Conservation (phyloP, 2,329 filamentous ascomycete genomes). For the Periconia digitata region DNA sequence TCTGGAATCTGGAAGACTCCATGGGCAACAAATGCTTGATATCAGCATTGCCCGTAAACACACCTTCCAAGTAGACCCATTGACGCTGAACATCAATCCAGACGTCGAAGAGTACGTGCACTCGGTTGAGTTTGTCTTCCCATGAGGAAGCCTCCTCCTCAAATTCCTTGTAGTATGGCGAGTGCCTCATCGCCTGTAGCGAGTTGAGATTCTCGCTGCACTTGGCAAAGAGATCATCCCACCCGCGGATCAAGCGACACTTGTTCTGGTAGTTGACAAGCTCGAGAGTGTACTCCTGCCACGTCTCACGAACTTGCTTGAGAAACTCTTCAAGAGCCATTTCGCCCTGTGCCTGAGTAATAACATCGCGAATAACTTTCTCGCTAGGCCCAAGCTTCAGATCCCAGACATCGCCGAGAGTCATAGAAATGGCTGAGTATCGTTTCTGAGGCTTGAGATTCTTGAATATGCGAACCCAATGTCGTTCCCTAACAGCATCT, state of each 20-base stretch:
- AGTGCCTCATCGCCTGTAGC: constrained; percentile 97
- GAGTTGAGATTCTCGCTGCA: constrained; percentile 98
- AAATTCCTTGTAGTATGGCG: constrained; percentile 98
- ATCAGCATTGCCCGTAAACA: constrained; percentile 97
- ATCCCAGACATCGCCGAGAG: constrained; percentile 98
- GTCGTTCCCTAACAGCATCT: constrained; percentile 91
- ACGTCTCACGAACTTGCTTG: constrained; percentile 93
- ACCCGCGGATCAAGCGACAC: constrained; percentile 93
- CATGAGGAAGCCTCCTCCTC: constrained; percentile 94
- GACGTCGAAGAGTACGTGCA: constrained; percentile 96
- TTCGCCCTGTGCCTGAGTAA: constrained; percentile 93
- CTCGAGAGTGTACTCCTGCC: constrained; percentile 93
- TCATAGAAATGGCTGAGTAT: constrained; percentile 92
- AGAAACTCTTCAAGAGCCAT: constrained; percentile 98
- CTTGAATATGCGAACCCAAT: constrained; percentile 99
- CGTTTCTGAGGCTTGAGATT: constrained; percentile 87
- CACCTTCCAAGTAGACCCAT: constrained; percentile 98
- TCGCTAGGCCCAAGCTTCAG: constrained; percentile 88
- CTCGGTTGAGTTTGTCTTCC: constrained; percentile 97
- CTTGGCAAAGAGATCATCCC: constrained; percentile 97
- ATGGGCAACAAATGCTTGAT: constrained; percentile 98
- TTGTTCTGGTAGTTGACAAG: constrained; percentile 98
- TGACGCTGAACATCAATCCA: constrained; percentile 99
- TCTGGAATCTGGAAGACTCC: constrained; percentile 95
- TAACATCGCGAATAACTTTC: constrained; percentile 85